A percentile compares a stretch with the other conserved stretches of the same genome.
phyloP scores from a whole-genome alignment of 2,329 filamentous ascomycete species.

The Nemania diffusa region DNA sequence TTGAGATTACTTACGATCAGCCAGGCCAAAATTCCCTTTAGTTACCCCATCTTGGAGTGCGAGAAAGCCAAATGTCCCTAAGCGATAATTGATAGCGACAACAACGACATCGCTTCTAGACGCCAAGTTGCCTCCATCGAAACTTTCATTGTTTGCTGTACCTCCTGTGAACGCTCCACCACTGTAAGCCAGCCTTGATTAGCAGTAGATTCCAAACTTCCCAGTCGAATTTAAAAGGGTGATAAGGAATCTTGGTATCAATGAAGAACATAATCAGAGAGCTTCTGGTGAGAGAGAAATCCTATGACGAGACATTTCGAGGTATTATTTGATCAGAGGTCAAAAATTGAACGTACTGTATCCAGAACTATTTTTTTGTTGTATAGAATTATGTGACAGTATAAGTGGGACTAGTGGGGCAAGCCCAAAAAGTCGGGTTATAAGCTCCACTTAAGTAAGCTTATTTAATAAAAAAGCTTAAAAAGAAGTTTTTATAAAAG shows the following conservation, averaged over 20 bases:
- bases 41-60: slow-evolving; percentile 60
- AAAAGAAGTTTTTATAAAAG: no score
- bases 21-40: slow-evolving; percentile 61
- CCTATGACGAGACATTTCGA: not conserved
- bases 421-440: no score
- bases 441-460: not conserved
- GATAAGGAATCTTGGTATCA: not conserved
- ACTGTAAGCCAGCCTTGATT: slow-evolving; percentile 18
- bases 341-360: slow-evolving; percentile 23
- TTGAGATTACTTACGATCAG: slow-evolving; percentile 50
- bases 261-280: not conserved
- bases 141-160: slow-evolving; percentile 51
- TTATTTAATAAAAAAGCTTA: not conserved
- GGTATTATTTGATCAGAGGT: not conserved
- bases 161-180: slow-evolving; percentile 68
- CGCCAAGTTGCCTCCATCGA: slow-evolving; percentile 66
- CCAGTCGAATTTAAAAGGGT: not conserved
- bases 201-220: not conserved
- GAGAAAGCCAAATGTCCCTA: slow-evolving; percentile 67
- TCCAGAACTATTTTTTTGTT: slow-evolving; percentile 35
- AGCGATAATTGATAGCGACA: slow-evolving; percentile 69
- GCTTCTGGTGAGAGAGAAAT: no score
- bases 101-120: slow-evolving; percentile 69
- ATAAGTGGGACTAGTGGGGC: no score
- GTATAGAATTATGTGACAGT: no score